These are phyloP conservation scores for Arctostaphylos glauca DNA, from an alignment of 148 eudicot species.

Conservation along the genomic window DNA sequence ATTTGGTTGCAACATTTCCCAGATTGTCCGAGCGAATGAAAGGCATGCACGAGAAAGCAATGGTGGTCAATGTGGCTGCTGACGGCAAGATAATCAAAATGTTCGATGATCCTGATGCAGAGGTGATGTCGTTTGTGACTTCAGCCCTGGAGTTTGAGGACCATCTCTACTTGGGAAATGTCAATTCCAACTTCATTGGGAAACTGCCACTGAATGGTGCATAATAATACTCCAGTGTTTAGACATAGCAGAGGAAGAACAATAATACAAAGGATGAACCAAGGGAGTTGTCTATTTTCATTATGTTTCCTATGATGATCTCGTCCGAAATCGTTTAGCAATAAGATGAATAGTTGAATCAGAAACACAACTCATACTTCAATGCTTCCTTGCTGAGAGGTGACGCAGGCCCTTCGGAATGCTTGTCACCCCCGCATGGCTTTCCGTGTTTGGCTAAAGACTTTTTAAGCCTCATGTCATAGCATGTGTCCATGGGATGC, in stretches of 20 bases:
- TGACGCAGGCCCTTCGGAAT: background rate
- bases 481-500: too few species aligned
- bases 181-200: slow-evolving; percentile 59
- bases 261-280: background rate
- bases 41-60: slow-evolving; percentile 42
- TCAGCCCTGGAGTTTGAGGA: slow-evolving; percentile 71
- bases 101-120: slow-evolving; percentile 62
- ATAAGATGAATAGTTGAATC: background rate
- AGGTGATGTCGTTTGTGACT: slow-evolving; percentile 62
- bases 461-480: too few species aligned
- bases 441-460: too few species aligned
- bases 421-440: too few species aligned
- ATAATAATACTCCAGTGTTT: background rate
- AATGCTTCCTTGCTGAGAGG: too few species aligned
- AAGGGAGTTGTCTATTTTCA: background rate
- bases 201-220: slow-evolving; percentile 35
- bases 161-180: slow-evolving; percentile 70
- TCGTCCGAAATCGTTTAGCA: background rate
- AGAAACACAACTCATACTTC: background rate
- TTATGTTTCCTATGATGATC: background rate
- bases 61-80: slow-evolving; percentile 52
- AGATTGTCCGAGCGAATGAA: slow-evolving; percentile 17
- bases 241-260: background rate
- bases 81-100: slow-evolving; percentile 53
- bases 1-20: slow-evolving; percentile 50